Conservation (phyloP, 345 rosid genomes). For the Euphorbia lathyris region DNA sequence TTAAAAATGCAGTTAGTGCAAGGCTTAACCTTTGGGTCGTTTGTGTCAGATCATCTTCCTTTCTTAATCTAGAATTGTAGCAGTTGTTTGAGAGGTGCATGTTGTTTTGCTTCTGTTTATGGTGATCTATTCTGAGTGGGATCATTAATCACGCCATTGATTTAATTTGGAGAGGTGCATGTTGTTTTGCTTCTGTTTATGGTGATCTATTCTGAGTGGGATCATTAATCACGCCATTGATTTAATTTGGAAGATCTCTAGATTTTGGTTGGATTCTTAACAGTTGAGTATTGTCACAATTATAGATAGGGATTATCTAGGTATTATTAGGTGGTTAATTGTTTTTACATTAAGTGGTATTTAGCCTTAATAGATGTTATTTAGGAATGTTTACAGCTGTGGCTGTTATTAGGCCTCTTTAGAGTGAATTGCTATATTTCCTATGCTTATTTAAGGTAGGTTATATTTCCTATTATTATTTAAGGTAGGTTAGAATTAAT, state of each 20-base stretch:
- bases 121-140: not conserved
- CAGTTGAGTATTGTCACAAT: too few relatives aligned
- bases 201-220: not conserved
- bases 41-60: not conserved
- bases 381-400: too few relatives aligned
- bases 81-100: not conserved
- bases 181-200: not conserved
- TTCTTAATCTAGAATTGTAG: not conserved
- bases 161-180: not conserved
- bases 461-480: too few relatives aligned
- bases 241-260: not conserved
- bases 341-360: too few relatives aligned
- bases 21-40: not conserved
- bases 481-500: too few relatives aligned
- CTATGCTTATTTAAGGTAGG: too few relatives aligned
- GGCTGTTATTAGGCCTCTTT: too few relatives aligned
- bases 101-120: not conserved
- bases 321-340: too few relatives aligned
- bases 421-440: too few relatives aligned
- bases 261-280: not conserved
- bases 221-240: not conserved
- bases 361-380: too few relatives aligned
- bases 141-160: not conserved
- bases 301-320: too few relatives aligned
- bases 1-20: not conserved